These are phyloP conservation scores for Paraurostyla sp. DNA, from an alignment of 73 alveolate genomes.

Conservation along the genomic window DNA sequence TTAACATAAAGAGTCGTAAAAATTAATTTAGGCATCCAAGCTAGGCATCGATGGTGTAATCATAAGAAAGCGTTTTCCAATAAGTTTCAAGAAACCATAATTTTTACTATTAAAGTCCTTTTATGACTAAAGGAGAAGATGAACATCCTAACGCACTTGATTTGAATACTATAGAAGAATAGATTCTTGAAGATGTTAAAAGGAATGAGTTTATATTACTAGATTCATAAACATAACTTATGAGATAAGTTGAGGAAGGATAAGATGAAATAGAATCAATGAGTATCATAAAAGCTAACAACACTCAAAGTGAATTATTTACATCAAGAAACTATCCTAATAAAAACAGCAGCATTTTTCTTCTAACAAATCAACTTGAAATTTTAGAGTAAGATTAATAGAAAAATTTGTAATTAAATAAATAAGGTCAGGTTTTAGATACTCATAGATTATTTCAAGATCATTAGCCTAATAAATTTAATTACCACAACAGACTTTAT, in stretches of 20 bases:
- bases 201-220: not conserved
- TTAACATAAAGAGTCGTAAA: no score
- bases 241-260: not conserved
- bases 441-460: constrained; percentile 29
- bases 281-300: constrained; percentile 5
- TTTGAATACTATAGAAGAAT: constrained; percentile 12
- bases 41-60: constrained; percentile 7
- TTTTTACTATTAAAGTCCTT: not conserved
- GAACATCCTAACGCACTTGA: not conserved
- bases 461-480: constrained; percentile 38
- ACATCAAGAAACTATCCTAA: not conserved
- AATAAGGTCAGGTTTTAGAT: not conserved
- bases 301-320: constrained; percentile 11
- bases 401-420: not conserved
- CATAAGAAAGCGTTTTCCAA: constrained; percentile 18
- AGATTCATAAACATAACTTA: constrained; percentile 4
- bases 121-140: not conserved
- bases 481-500: constrained; percentile 47
- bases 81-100: constrained; percentile 1
- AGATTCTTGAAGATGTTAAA: not conserved
- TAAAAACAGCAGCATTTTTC: not conserved
- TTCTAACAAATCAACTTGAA: not conserved
- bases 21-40: constrained; percentile 1
- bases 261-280: not conserved
- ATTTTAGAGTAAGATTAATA: not conserved